Base-by-base conservation (phyloP, 2,329 filamentous ascomycete species). In the Colletotrichum spinosum region DNA sequence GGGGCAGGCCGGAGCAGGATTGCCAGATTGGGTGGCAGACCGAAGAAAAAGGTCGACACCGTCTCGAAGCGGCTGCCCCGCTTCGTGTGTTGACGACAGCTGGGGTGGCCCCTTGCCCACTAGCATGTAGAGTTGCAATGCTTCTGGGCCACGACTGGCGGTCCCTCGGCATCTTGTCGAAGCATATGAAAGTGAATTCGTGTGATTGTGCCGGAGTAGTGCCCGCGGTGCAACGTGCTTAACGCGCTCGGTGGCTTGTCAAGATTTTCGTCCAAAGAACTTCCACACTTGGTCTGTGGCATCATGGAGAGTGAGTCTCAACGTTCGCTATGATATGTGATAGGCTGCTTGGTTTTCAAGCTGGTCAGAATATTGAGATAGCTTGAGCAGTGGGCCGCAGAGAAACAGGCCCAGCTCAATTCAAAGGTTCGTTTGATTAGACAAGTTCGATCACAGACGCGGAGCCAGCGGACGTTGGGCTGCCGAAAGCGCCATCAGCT, bases 1-100 rank as follows among this genome's bases (percentile, higher is more conserved):
- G 58, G 65, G 60, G 52, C 49, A 54, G 45, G n/a, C 55, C 65
- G 60, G 67, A 41, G 65, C 46, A 57, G 55, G 56, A 48, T 60
- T 68, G 53, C 67, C 67, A 54, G 39, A 68, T 68, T 60, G 35
- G 60, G 67, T 55, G 41, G 53, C 52, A 58, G 56, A 54, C 67
- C 67, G 67, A 65, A 25, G 57, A 61, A 65, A 38, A 60, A 56
- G 50, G 53, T 69, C 45, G 60, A 69, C 67, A 69, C 67, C 67
- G 66, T 65, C 65, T 68, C 42, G 45, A 67, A 60, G 60, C 56
- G 45, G 60, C 13, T 52, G 53, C 59, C 67, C 67, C 67, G 67
- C 67, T 65, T 62, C 51, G 58, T 65, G 57, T 60, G 59, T 64
- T 45, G 44, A 67, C 15, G 52, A 53, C 58, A 56, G 41, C 58